A percentile compares a stretch with the other conserved stretches of the same genome.
Evolutionary conservation across 495 filamentous ascomycete species (phyloP).

Genomic region (Talaromyces proteolyticus): DNA sequence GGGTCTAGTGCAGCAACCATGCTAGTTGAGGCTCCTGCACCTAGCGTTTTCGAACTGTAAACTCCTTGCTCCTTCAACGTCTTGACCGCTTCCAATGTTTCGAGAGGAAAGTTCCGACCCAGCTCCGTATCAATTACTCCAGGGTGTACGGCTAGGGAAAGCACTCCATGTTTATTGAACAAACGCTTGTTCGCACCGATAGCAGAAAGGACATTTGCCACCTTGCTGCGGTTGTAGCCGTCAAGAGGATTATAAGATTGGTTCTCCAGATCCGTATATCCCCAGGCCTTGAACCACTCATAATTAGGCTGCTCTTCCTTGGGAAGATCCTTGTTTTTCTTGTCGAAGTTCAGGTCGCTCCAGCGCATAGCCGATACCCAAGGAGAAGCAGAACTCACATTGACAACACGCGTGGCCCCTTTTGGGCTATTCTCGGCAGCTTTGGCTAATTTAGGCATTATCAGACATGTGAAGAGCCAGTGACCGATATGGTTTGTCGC

Average conservation of each 20-base stretch:
- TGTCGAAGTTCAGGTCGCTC: constrained; percentile 37
- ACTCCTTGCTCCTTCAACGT: constrained; percentile 10
- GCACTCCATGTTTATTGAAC: constrained; percentile 19
- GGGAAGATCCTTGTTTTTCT: constrained; percentile 31
- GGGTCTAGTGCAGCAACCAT: constrained; percentile 42
- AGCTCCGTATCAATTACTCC: constrained; percentile 32
- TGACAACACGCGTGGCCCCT: constrained; percentile 34
- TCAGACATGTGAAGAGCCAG: constrained; percentile 21
- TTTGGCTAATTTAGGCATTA: constrained; percentile 37
- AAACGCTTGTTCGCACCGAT: constrained; percentile 16
- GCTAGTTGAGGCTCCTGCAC: constrained; percentile 33
- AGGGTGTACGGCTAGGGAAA: constrained; percentile 28
- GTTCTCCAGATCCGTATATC: constrained; percentile 15
- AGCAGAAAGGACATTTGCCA: constrained; percentile 23
- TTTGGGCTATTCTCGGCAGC: constrained; percentile 25
- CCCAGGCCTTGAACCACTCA: constrained; percentile 18
- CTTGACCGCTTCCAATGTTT: constrained; percentile 12
- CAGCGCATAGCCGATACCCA: constrained; percentile 22
- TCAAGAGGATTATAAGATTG: constrained; percentile 15
- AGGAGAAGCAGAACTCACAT: constrained; percentile 32
- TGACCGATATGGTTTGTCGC: constrained; percentile 24
- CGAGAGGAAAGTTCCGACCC: constrained; percentile 9
- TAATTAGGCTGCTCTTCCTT: constrained; percentile 28
- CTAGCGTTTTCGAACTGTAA: constrained; percentile 17
- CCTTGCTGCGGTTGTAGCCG: constrained; percentile 25